Evolutionary conservation across 225 moss, liverwort and hornwort genomes (phyloP).

Genomic region (Neckera pumila): DNA sequence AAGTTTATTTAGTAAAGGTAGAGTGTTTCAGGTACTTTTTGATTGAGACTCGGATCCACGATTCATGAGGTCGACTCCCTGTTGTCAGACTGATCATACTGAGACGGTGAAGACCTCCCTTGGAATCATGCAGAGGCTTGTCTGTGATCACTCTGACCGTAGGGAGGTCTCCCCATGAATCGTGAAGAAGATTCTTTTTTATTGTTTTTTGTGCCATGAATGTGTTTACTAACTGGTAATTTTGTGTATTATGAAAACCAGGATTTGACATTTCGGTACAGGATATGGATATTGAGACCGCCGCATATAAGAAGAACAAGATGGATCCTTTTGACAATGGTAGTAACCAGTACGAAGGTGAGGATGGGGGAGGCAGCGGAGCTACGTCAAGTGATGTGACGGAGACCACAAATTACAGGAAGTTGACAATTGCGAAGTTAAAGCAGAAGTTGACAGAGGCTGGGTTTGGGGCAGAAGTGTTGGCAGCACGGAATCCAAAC

Average conservation of each 20-base stretch:
- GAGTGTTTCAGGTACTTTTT: not conserved
- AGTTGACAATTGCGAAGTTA: constrained; percentile 61
- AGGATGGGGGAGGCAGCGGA: constrained; percentile 29
- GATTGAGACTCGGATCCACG: no score
- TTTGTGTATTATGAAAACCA: not conserved
- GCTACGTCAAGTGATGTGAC: constrained; percentile 11
- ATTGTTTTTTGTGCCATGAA: not conserved
- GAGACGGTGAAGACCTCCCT: not conserved
- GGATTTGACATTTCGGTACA: constrained; percentile 52
- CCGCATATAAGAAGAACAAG: constrained; percentile 34
- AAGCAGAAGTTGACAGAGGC: constrained; percentile 71
- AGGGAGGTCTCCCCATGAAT: not conserved
- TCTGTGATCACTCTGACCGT: not conserved
- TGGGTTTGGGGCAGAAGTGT: constrained; percentile 67
- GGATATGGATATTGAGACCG: constrained; percentile 64
- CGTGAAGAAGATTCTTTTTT: not conserved
- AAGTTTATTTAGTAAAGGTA: not conserved
- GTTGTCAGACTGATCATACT: not conserved
- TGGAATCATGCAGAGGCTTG: not conserved
- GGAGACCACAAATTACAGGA: constrained; percentile 42
- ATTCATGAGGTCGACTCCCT: not conserved
- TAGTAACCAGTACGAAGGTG: constrained; percentile 39
- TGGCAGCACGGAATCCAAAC: constrained; percentile 43
- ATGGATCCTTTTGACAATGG: constrained; percentile 57
- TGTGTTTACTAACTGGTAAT: not conserved